Evolutionary conservation across 75 land plant species (phyloP).

Genomic region (Selaginella moellendorffii): DNA sequence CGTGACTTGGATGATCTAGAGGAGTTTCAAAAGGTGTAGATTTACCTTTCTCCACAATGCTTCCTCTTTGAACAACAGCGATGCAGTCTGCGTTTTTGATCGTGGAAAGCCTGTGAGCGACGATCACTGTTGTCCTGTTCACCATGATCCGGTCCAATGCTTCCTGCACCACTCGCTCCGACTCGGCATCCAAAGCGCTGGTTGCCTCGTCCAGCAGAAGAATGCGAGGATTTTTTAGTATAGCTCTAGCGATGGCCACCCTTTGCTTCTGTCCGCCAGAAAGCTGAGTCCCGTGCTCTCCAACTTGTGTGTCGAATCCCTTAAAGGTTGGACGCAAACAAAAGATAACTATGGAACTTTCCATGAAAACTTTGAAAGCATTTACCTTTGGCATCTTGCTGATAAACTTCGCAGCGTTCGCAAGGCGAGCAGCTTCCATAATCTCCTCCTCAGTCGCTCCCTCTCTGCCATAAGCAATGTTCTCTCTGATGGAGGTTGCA

Average conservation of each 20-base stretch:
- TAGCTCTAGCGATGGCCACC: constrained; percentile 69
- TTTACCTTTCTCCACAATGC: constrained; percentile 39
- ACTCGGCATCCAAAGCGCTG: constrained; percentile 66
- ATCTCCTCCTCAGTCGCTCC: constrained; percentile 73
- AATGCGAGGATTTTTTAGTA: constrained; percentile 53
- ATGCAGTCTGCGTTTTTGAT: constrained; percentile 55
- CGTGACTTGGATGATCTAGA: too few species aligned
- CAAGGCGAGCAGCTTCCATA: constrained; percentile 57
- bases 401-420: constrained; percentile 83
- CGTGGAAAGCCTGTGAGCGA: constrained; percentile 67
- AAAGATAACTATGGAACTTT: not conserved
- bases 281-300: constrained; percentile 64
- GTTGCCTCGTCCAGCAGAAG: constrained; percentile 79
- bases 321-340: constrained; percentile 2
- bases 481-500: constrained; percentile 61
- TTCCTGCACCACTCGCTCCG: constrained; percentile 62
- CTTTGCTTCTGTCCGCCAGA: constrained; percentile 87
- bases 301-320: constrained; percentile 65
- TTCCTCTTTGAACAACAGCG: constrained; percentile 54
- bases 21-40: not conserved
- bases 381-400: constrained; percentile 77
- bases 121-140: constrained; percentile 54
- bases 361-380: too few species aligned
- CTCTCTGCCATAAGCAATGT: constrained; percentile 86
- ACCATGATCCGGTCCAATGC: constrained; percentile 46